phyloP scores from a whole-genome alignment of 192 early-diverging fungal species.

The Backusella psychrophila region DNA sequence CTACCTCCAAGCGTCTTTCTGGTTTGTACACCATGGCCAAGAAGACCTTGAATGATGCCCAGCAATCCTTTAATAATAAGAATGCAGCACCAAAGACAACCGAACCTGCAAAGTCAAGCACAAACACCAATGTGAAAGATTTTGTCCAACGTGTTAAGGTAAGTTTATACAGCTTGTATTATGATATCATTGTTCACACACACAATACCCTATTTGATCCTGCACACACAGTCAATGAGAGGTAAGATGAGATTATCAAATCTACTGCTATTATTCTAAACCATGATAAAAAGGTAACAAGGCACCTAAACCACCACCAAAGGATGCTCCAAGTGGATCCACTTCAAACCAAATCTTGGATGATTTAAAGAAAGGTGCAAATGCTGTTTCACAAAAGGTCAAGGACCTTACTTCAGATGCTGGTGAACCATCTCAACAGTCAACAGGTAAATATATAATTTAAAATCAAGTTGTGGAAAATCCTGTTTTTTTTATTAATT shows the following conservation, averaged over 20 bases:
- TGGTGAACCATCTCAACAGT: background rate
- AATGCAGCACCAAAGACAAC: background rate
- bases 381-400: background rate
- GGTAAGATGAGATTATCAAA: background rate
- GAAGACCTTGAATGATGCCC: background rate
- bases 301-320: background rate
- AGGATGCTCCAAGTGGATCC: background rate
- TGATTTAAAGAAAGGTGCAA: slow-evolving; percentile 4
- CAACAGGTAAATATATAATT: background rate
- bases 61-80: background rate
- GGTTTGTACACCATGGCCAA: background rate
- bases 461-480: background rate
- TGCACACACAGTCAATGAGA: background rate
- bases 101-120: background rate
- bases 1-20: background rate
- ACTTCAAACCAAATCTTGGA: background rate
- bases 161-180: background rate
- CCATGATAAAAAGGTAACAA: background rate
- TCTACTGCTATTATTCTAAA: background rate
- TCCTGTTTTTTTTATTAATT: background rate
- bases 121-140: background rate
- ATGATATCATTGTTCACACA: background rate
- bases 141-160: background rate
- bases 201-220: background rate
- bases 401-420: background rate